Evolutionary conservation across 805 yeast genomes (phyloP), one percentile per base, ranked within the genome.

Genomic region (Schwanniomyces pseudopolymorphus): DNA sequence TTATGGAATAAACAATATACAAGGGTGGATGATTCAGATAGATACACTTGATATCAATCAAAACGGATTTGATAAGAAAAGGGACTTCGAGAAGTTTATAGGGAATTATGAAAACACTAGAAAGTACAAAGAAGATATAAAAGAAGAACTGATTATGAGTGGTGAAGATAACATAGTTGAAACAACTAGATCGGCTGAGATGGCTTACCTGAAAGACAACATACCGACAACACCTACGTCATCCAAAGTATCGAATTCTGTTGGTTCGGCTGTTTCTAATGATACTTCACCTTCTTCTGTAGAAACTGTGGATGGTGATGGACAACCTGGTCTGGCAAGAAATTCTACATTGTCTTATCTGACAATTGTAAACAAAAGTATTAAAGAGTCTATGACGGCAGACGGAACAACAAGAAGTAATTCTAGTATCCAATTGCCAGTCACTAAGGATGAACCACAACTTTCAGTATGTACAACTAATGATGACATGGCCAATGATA

Each of bases 211-310:
- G 27, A 19, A 9, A 41, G 27, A 49, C 39, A 47, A 53, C 37
- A 40, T 50, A 8, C 61, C 65, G 16, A 56, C 66, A 1, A 57
- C 63, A 4, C 66, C 65, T 9, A 55, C 56, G 1, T 60, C 63
- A 22, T 59, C 56, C 42, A 61, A 59, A 44, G 63, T 52, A 6
- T 51, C 62, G 1, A 54, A 57, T 14, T 60, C 64, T 3, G 64
- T 58, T 40, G 49, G 55, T 4, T 57, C 64, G 2, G 60, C 55
- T 31, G 33, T 47, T 3, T 51, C 64, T n/a, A 55, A 61, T 33
- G 66, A 61, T 35, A 62, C 68, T 4, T 46, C 58, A 13, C 66
- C 67, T 10, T 54, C 60, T 25, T 57, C 63, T 5, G 40, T 58
- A 3, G 63, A 56, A 8, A 20, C 22, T 3, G 14, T 21, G 11